phyloP scores from a whole-genome alignment of 768 basidiomycete genomes.

The Leccinum imitatum region DNA sequence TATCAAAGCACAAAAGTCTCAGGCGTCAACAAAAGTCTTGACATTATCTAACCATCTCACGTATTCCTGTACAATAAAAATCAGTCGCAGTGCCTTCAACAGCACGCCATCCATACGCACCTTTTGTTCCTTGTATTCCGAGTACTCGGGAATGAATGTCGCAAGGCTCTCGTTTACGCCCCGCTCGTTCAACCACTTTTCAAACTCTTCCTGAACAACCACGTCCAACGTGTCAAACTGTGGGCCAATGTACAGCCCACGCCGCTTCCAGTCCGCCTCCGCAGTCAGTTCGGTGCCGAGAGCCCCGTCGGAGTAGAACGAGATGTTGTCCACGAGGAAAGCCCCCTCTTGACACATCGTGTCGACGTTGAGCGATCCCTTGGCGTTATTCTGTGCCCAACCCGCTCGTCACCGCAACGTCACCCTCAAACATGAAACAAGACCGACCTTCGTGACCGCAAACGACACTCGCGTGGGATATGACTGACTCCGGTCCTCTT shows the following conservation, averaged over 20 bases:
- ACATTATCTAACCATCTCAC: slow-evolving; percentile 83
- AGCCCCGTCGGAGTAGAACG: slow-evolving; percentile 74
- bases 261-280: slow-evolving; percentile 92
- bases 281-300: slow-evolving; percentile 76
- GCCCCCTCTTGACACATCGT: slow-evolving; percentile 74
- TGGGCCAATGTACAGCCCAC: slow-evolving; percentile 91
- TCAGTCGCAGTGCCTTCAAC: slow-evolving; percentile 8
- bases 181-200: slow-evolving; percentile 85
- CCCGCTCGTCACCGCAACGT: not conserved
- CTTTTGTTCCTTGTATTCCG: slow-evolving; percentile 91
- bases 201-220: slow-evolving; percentile 86
- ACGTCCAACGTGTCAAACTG: slow-evolving; percentile 92
- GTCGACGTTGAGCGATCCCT: slow-evolving; percentile 77
- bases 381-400: slow-evolving; percentile 40
- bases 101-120: slow-evolving; percentile 37
- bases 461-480: slow-evolving; percentile 80
- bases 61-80: slow-evolving; percentile 66
- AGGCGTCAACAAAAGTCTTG: slow-evolving; percentile 76
- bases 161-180: slow-evolving; percentile 84
- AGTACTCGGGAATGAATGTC: slow-evolving; percentile 84
- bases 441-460: slow-evolving; percentile 77
- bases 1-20: slow-evolving; percentile 2
- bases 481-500: slow-evolving; percentile 34
- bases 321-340: slow-evolving; percentile 87
- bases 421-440: not conserved